Evolutionary conservation across 2,329 filamentous ascomycete species (phyloP), one percentile per base, ranked within the genome.

Genomic region (Fusarium chaquense): DNA sequence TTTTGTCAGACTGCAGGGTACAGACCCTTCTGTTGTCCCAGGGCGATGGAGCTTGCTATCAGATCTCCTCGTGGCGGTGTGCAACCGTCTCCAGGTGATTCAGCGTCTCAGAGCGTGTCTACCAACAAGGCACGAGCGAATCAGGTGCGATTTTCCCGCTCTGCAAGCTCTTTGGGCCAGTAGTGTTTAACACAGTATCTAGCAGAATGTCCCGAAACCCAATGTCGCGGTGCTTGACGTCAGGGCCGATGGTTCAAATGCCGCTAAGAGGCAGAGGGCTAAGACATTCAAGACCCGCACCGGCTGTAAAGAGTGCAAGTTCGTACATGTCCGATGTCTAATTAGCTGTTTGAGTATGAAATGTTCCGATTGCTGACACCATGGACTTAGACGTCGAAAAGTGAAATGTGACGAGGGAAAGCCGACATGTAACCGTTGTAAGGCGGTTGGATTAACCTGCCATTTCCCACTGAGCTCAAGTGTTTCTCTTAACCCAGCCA

Each of bases 291-390:
- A 73, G 61, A 71, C 70, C 6, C 56, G 67, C 40, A 62, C 65
- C 12, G 70, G 70, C 12, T 73, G 70, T 51, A 73, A 59, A 51
- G 58, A 73, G 47, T 73, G 70, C 70, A 73, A 71, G 70, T 73
- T 22, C 11, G 70, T 69, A 46, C 33, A 20, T 40, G 32, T 20
- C 20, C n/a, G n/a, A n/a, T n/a, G 20, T 24, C 22, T 36, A 38
- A 28, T 47, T n/a, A n/a, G 28, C 49, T 68, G 44, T 16, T 24
- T 43, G 15, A 5, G 40, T 13, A 44, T 16, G 54, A 55, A 13
- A 6, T 22, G 4, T 12, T 57, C 24, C 26, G 12, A 20, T 36
- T 30, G 24, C 49, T 52, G 24, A 52, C 49, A 22, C 28, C 1
- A 15, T 20, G 4, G 5, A 46, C 44, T 46, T n/a, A 73, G 73